Percentiles rank a stretch among this genome's conserved stretches.
phyloP scores from a whole-genome alignment of 2,329 filamentous ascomycete genomes.

The Ophiostoma fasciatum region DNA sequence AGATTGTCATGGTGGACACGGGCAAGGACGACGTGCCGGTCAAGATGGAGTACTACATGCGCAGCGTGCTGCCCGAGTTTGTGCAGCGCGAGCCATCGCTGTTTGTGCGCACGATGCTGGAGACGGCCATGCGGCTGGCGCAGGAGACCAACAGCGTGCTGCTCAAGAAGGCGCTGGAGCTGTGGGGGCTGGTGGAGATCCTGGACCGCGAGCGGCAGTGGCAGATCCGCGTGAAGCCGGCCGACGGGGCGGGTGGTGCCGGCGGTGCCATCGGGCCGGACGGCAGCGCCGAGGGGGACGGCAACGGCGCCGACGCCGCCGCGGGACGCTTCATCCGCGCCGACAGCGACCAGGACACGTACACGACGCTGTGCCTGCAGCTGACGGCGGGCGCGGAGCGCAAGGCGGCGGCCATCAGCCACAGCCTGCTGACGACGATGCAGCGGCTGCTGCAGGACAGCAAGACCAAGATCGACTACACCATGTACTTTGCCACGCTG shows the following conservation, averaged over 20 bases:
- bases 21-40: slow-evolving; percentile 44
- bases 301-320: slow-evolving; percentile 18
- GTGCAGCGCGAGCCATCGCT: slow-evolving; percentile 44
- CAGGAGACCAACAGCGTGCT: slow-evolving; percentile 36
- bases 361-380: slow-evolving; percentile 48
- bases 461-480: slow-evolving; percentile 43
- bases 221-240: slow-evolving; percentile 36
- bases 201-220: slow-evolving; percentile 50
- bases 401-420: slow-evolving; percentile 45
- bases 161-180: slow-evolving; percentile 42
- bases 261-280: not conserved
- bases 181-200: slow-evolving; percentile 51
- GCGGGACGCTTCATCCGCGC: slow-evolving; percentile 29
- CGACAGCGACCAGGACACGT: slow-evolving; percentile 39
- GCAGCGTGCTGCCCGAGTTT: slow-evolving; percentile 40
- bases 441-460: slow-evolving; percentile 47
- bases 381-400: slow-evolving; percentile 50
- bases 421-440: slow-evolving; percentile 42
- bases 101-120: slow-evolving; percentile 44
- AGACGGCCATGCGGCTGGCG: slow-evolving; percentile 31
- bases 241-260: slow-evolving; percentile 1
- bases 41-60: slow-evolving; percentile 46
- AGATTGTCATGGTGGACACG: slow-evolving; percentile 42
- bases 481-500: slow-evolving; percentile 45
- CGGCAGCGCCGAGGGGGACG: not conserved